Conservation (phyloP, 2,329 filamentous ascomycete species). For the Emergomyces orientalis region DNA sequence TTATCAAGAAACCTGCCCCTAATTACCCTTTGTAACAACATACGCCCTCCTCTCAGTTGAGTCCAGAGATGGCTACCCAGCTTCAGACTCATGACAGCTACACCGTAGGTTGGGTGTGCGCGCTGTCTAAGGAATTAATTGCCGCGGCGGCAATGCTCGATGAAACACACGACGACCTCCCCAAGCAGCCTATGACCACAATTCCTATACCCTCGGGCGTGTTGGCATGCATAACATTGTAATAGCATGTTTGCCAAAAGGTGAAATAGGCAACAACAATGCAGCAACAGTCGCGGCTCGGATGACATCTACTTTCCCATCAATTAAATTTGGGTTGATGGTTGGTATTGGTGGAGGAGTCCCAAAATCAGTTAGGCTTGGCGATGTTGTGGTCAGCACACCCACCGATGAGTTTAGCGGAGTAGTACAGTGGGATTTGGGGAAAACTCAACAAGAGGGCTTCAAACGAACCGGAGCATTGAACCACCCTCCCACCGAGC, state of each 20-base stretch:
- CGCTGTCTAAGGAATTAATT: conserved; percentile 10
- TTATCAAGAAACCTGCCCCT: neutral
- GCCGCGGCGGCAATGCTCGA: conserved; percentile 13
- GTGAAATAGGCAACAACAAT: conserved; percentile 24
- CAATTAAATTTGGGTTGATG: conserved; percentile 27
- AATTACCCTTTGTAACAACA: neutral
- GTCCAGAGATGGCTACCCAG: neutral
- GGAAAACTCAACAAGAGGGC: conserved; percentile 13
- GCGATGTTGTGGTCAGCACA: conserved; percentile 14
- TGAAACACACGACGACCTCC: conserved; percentile 6
- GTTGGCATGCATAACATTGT: conserved; percentile 26
- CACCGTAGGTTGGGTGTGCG: conserved; percentile 13
- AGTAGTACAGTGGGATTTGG: conserved; percentile 24
- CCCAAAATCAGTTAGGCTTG: conserved; percentile 12
- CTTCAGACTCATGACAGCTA: neutral
- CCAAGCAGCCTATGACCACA: conserved; percentile 4
- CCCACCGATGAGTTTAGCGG: neutral
- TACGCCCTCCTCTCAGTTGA: neutral
- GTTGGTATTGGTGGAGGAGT: conserved; percentile 36
- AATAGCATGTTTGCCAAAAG: conserved; percentile 25
- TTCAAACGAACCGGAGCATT: conserved; percentile 3
- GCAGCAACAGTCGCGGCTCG: conserved; percentile 13
- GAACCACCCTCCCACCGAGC: neutral
- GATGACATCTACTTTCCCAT: conserved; percentile 17
- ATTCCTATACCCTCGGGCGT: conserved; percentile 9